Conservation (phyloP, 1,284 basidiomycete genomes). For the Cystobasidium pallidum region DNA sequence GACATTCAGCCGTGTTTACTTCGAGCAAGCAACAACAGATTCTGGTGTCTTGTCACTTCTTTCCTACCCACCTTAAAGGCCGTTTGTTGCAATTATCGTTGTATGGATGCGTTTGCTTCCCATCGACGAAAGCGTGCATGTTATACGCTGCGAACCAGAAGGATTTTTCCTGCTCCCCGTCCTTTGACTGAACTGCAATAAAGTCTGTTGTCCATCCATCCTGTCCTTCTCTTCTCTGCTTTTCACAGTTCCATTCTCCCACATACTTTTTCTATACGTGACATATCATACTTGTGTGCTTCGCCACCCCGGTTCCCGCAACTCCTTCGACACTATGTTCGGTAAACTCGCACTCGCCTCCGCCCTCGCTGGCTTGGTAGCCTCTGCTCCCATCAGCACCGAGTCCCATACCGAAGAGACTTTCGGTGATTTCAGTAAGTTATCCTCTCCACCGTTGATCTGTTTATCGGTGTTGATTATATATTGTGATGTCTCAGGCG, state of each 20-base stretch:
- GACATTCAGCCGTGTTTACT: slow-evolving; percentile 17
- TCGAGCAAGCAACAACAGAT: slow-evolving; percentile 6
- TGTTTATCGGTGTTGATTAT: slow-evolving; percentile 24
- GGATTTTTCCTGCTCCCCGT: slow-evolving; percentile 1
- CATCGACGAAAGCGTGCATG: not conserved
- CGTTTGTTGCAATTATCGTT: slow-evolving; percentile 11
- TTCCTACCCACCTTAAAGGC: not conserved
- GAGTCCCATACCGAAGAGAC: slow-evolving; percentile 2
- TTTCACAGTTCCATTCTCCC: slow-evolving; percentile 25
- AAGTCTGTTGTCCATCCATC: slow-evolving; percentile 1
- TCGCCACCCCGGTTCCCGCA: not conserved
- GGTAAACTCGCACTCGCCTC: slow-evolving; percentile 25
- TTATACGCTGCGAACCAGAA: not conserved
- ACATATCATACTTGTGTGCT: not conserved
- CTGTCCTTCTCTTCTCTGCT: slow-evolving; percentile 13
- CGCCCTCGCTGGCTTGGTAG: slow-evolving; percentile 38
- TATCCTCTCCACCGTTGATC: not conserved
- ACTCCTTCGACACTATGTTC: slow-evolving; percentile 31
- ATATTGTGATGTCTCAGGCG: slow-evolving; percentile 4
- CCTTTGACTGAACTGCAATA: not conserved
- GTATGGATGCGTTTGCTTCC: slow-evolving; percentile 18
- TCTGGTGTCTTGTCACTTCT: slow-evolving; percentile 37
- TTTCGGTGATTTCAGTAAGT: slow-evolving; percentile 35
- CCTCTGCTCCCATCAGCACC: slow-evolving; percentile 32
- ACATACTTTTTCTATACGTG: not conserved